Evolutionary conservation across 371 early-diverging fungal genomes (phyloP).

Genomic region (Actinomortierella wolfii): DNA sequence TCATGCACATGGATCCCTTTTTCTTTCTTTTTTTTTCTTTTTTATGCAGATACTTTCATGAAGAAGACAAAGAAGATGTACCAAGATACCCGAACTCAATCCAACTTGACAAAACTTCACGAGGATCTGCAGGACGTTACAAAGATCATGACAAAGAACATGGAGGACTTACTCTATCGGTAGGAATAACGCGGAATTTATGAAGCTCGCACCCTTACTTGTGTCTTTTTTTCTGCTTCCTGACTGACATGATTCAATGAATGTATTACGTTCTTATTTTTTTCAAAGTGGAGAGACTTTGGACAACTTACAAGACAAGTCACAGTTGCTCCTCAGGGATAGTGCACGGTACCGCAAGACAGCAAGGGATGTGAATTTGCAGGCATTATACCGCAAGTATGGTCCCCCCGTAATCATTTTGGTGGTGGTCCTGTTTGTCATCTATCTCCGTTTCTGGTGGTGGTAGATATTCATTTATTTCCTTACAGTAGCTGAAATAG

Average conservation of each 20-base stretch:
- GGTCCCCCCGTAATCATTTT: slow-evolving; percentile 88
- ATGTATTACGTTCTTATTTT: not conserved
- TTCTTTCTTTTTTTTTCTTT: not conserved
- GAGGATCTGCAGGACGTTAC: slow-evolving; percentile 96
- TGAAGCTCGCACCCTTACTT: slow-evolving; percentile 5
- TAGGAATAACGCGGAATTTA: slow-evolving; percentile 74
- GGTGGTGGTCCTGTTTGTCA: slow-evolving; percentile 77
- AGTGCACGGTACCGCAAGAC: slow-evolving; percentile 79
- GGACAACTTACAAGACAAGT: slow-evolving; percentile 50
- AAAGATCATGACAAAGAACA: slow-evolving; percentile 97
- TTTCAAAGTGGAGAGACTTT: slow-evolving; percentile 36
- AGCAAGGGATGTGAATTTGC: slow-evolving; percentile 82
- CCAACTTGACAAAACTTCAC: slow-evolving; percentile 90
- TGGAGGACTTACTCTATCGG: slow-evolving; percentile 95
- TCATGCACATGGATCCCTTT: not conserved
- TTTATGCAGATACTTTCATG: slow-evolving; percentile 86
- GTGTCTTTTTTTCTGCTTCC: not conserved
- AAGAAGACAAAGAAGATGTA: slow-evolving; percentile 95
- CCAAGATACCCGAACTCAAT: slow-evolving; percentile 93
- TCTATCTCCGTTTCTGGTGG: slow-evolving; percentile 77
- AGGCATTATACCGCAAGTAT: slow-evolving; percentile 92
- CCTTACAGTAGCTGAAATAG: too few relatives aligned
- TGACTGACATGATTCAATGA: not conserved
- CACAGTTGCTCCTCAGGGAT: slow-evolving; percentile 65
- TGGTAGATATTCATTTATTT: slow-evolving; percentile 46